Evolutionary conservation across 441 rosid species (phyloP).

Genomic region (Geranium incanum): DNA sequence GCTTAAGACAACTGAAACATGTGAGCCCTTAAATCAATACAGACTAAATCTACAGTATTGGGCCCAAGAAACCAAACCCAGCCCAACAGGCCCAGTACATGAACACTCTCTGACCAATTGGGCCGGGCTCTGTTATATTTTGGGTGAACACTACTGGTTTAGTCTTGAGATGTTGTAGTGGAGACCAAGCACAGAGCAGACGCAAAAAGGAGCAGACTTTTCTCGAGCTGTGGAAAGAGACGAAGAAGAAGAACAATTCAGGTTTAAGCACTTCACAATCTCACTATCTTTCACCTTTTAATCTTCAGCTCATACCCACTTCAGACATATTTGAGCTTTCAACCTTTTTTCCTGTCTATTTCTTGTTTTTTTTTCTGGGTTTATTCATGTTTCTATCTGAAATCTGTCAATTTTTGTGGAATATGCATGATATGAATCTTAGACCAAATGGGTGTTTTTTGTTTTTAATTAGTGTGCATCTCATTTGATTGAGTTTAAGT

Average conservation of each 20-base stretch:
- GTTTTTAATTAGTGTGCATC: background rate
- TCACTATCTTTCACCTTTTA: background rate
- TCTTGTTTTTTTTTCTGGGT: background rate
- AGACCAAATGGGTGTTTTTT: background rate
- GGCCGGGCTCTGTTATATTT: no score
- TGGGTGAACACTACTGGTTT: no score
- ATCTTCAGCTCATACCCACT: background rate
- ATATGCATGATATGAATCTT: background rate
- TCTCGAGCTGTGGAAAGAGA: slow-evolving; percentile 4
- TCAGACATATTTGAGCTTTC: slow-evolving; percentile 1
- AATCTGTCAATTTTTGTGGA: background rate
- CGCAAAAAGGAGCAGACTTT: background rate
- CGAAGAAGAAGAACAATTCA: background rate
- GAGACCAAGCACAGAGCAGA: slow-evolving; percentile 2
- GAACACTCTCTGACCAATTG: background rate
- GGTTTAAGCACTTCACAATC: slow-evolving; percentile 1
- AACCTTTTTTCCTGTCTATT: background rate
- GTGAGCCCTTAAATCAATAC: no score
- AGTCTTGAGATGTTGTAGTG: background rate
- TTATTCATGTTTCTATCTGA: background rate
- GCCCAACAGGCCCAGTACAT: background rate
- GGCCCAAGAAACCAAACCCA: slow-evolving; percentile 2
- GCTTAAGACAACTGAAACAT: no score
- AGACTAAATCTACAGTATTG: background rate
- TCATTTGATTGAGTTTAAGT: background rate